Percentiles rank a stretch among this genome's conserved stretches.
Conservation (phyloP, 441 rosid genomes). For the Viola pubescens region DNA sequence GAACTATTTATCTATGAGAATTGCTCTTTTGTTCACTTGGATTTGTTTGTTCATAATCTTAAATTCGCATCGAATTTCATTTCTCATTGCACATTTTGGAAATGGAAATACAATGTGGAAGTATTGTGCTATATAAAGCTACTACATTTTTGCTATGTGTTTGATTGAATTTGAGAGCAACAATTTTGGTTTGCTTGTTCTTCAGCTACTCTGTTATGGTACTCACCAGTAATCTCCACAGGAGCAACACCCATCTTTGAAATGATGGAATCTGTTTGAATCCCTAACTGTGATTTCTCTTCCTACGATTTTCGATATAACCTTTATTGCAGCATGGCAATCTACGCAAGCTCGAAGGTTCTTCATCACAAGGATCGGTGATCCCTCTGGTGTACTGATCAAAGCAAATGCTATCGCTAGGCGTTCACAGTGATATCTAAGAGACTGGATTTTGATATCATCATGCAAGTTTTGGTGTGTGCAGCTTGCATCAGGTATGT, state of each 20-base stretch:
- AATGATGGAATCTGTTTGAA: conserved; percentile 74
- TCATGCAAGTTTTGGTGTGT: conserved; percentile 60
- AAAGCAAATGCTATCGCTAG: conserved; percentile 69
- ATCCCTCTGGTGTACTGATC: conserved; percentile 62
- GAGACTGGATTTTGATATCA: conserved; percentile 51
- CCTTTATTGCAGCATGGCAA: conserved; percentile 70
- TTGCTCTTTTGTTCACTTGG: background rate
- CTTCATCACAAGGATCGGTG: conserved; percentile 61
- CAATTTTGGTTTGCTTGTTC: too few species aligned
- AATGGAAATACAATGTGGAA: background rate
- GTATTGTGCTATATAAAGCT: background rate
- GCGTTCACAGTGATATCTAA: conserved; percentile 69
- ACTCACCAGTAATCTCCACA: conserved; percentile 73
- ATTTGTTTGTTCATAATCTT: conserved; percentile 4
- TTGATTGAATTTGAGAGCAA: too few species aligned
- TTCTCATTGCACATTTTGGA: background rate
- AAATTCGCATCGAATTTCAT: background rate
- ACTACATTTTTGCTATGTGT: background rate
- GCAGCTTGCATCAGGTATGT: conserved; percentile 63
- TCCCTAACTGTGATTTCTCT: conserved; percentile 73
- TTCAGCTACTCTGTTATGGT: too few species aligned
- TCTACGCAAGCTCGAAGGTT: conserved; percentile 71
- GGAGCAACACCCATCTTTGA: conserved; percentile 62
- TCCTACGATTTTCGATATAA: conserved; percentile 51
- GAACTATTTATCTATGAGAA: background rate